Percentiles rank a stretch among this genome's conserved stretches.
Conservation (phyloP, 345 rosid genomes). For the Garcia nutans region DNA sequence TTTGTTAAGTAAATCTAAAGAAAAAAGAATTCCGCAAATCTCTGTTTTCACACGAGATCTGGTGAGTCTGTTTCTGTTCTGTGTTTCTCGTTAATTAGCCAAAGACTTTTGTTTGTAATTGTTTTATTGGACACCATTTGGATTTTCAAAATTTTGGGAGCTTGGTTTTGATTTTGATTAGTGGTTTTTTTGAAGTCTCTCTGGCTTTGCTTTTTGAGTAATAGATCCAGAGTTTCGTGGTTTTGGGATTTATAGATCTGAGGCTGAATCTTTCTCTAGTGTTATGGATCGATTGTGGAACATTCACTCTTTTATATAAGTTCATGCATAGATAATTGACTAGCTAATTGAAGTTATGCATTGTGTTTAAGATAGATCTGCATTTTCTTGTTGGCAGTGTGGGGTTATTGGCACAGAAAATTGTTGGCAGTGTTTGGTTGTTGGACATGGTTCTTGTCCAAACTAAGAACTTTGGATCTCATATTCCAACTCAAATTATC, state of each 20-base stretch:
- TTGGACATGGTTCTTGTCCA: background rate
- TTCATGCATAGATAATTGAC: background rate
- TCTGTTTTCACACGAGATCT: slow-evolving; percentile 2
- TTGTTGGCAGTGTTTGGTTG: background rate
- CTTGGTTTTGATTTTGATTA: background rate
- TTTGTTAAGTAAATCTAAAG: background rate
- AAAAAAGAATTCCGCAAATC: background rate
- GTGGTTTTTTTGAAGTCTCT: background rate
- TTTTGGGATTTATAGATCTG: slow-evolving; percentile 14
- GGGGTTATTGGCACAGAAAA: background rate
- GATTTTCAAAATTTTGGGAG: background rate
- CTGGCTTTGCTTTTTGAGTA: background rate
- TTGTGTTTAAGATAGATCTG: slow-evolving; percentile 11
- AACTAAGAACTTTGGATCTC: background rate
- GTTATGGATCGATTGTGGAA: background rate
- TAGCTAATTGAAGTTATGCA: background rate
- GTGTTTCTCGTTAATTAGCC: background rate
- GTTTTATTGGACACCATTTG: slow-evolving; percentile 5
- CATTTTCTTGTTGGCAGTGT: background rate
- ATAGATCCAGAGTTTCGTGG: slow-evolving; percentile 1
- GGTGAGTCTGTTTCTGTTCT: slow-evolving; percentile 1
- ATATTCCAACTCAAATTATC: background rate
- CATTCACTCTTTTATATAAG: background rate
- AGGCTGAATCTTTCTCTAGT: background rate
- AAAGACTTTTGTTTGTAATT: background rate